Conservation (phyloP, 345 rosid genomes). For the Aurinia saxatilis region DNA sequence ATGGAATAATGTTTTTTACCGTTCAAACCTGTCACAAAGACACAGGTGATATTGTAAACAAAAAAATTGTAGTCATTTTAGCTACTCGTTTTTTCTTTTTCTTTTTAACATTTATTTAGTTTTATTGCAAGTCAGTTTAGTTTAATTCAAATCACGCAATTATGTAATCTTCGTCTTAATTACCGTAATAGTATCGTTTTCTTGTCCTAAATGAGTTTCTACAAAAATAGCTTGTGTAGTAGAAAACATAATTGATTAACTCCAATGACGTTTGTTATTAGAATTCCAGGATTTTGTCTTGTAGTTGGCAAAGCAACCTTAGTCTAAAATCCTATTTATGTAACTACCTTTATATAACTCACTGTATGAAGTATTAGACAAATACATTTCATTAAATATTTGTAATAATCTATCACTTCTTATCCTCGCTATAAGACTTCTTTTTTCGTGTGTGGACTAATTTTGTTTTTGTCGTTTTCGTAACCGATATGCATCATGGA, state of each 20-base stretch:
- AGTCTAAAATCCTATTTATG: not conserved
- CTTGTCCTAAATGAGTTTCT: too few species aligned
- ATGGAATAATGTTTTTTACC: too few species aligned
- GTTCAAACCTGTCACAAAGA: too few species aligned
- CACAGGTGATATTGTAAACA: too few species aligned
- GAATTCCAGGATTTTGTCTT: not conserved
- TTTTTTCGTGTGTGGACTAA: not conserved
- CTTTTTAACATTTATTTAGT: too few species aligned
- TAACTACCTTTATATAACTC: not conserved
- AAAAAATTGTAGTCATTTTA: too few species aligned
- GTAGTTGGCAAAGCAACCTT: not conserved
- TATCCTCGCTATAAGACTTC: not conserved
- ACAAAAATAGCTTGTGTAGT: too few species aligned
- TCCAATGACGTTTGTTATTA: not conserved
- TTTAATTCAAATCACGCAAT: too few species aligned
- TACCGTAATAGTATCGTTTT: too few species aligned
- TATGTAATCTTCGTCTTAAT: too few species aligned
- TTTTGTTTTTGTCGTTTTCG: constrained; percentile 15
- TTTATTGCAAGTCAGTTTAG: too few species aligned
- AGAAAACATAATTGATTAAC: not conserved
- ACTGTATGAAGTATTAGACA: not conserved
- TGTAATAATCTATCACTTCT: not conserved
- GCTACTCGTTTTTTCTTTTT: too few species aligned
- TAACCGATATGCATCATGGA: constrained; percentile 12
- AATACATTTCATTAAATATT: not conserved